Base-by-base conservation (phyloP, 1,284 basidiomycete species). In the Phaffia rhodozyma region DNA sequence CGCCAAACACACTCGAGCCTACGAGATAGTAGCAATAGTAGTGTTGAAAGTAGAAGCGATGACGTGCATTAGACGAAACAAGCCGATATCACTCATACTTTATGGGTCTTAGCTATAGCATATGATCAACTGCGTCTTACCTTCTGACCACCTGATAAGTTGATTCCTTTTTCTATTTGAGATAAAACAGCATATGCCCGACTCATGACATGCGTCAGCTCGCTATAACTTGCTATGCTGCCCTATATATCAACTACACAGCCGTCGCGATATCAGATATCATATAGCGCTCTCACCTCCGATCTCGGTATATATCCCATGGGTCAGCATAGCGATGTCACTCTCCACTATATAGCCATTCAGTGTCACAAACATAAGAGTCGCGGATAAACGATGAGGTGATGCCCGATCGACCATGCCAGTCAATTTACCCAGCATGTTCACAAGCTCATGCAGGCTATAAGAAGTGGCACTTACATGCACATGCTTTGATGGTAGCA, bases 1-100 rank as follows among this genome's bases (percentile, higher is more conserved):
- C 3, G 87, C 88, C 13, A 91, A 75, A 6, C 84, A 87, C 1
- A 91, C 82, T 29, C 89, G 83, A 58, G 87, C 87, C 79, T 87
- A 63, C 73, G 73, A 18, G 73, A 34, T 53, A 55, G 29, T 27
- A 16, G 18, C 27, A 29, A 13, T 21, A 32, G 23, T 55, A 18
- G 53, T 6, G 6, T 21, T 23, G 21, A 29, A 55, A 2, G 5
- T 55, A 18, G 5, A n/a, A n/a, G n/a, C n/a, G n/a, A n/a, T n/a
- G n/a, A n/a, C n/a, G n/a, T n/a, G n/a, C n/a, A n/a, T n/a, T n/a
- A n/a, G n/a, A n/a, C n/a, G n/a, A n/a, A n/a, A n/a, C n/a, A n/a
- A n/a, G n/a, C n/a, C n/a, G n/a, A n/a, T n/a, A n/a, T n/a, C n/a
- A n/a, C n/a, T n/a, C n/a, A n/a, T n/a, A n/a, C n/a, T n/a, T n/a